phyloP scores from a whole-genome alignment of 441 rosid species.

The Corymbia calophylla region DNA sequence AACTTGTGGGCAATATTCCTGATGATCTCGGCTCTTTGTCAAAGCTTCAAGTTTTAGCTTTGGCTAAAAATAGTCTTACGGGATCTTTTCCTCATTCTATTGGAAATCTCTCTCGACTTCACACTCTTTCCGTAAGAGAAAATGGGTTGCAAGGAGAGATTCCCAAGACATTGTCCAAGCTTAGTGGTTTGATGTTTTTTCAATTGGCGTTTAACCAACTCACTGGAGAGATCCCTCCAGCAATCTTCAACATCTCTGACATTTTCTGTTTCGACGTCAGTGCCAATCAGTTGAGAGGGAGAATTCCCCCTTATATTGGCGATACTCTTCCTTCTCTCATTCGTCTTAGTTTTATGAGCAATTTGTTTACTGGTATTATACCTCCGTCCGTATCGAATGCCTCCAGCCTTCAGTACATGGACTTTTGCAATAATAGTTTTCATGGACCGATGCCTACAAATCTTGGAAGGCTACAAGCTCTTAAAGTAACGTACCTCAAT shows the following conservation, averaged over 20 bases:
- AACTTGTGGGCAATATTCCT: conserved; percentile 18
- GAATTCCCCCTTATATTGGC: conserved; percentile 10
- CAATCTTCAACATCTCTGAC: conserved; percentile 1
- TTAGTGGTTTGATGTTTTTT: not conserved
- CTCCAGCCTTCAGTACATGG: accelerated
- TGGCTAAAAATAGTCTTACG: accelerated
- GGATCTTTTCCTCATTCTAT: conserved; percentile 7
- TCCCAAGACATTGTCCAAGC: not conserved
- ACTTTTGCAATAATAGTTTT: accelerated
- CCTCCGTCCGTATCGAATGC: conserved; percentile 20
- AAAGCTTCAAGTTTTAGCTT: not conserved
- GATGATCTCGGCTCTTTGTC: not conserved
- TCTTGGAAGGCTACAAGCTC: not conserved
- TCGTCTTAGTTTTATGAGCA: conserved; percentile 3
- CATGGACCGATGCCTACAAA: not conserved
- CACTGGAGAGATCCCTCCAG: not conserved
- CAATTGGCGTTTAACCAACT: not conserved
- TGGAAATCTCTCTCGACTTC: conserved; percentile 5
- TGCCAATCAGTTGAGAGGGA: conserved; percentile 2
- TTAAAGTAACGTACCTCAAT: accelerated
- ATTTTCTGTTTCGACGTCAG: not conserved
- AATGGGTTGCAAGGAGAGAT: conserved; percentile 7
- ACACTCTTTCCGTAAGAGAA: accelerated
- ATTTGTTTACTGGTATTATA: conserved; percentile 11
- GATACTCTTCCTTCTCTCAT: conserved; percentile 4